Conservation (phyloP, 495 filamentous ascomycete species). For the Hyaloscypha hepaticicola region DNA sequence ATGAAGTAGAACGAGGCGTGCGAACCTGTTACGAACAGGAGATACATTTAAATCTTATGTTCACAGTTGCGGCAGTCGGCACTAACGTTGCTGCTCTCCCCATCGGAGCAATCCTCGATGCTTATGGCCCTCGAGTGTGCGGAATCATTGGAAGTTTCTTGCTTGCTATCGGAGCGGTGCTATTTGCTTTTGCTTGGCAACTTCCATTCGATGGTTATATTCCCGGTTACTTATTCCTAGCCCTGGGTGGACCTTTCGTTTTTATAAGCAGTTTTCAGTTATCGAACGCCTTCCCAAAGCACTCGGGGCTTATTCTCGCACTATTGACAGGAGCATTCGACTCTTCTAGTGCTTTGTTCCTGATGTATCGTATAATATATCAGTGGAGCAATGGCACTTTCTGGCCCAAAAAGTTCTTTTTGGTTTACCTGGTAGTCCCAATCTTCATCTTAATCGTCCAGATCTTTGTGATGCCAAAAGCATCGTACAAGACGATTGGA, state of each 20-base stretch:
- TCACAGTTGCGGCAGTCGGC: conserved; percentile 85
- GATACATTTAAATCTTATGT: conserved; percentile 87
- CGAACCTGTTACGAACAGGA: conserved; percentile 73
- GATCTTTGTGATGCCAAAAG: conserved; percentile 70
- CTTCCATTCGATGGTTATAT: conserved; percentile 72
- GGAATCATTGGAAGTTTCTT: conserved; percentile 70
- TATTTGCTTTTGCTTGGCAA: conserved; percentile 66
- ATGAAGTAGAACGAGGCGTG: conserved; percentile 59
- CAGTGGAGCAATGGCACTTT: conserved; percentile 59
- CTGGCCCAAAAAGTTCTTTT: conserved; percentile 69
- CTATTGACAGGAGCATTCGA: conserved; percentile 89
- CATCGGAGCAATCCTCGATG: conserved; percentile 81
- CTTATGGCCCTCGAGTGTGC: conserved; percentile 74
- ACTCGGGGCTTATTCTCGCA: conserved; percentile 82
- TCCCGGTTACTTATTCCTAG: conserved; percentile 76
- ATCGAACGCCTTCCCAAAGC: conserved; percentile 86
- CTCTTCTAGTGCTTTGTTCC: conserved; percentile 82
- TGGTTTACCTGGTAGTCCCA: conserved; percentile 73
- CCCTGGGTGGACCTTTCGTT: conserved; percentile 83
- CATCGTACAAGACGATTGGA: conserved; percentile 85
- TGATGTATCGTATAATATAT: conserved; percentile 79
- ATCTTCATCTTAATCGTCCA: conserved; percentile 66
- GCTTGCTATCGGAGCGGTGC: conserved; percentile 64
- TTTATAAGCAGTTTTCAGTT: conserved; percentile 92
- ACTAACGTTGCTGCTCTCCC: conserved; percentile 80